phyloP scores from a whole-genome alignment of 2,329 filamentous ascomycete genomes.

The Alternaria hordeiaustralica region DNA sequence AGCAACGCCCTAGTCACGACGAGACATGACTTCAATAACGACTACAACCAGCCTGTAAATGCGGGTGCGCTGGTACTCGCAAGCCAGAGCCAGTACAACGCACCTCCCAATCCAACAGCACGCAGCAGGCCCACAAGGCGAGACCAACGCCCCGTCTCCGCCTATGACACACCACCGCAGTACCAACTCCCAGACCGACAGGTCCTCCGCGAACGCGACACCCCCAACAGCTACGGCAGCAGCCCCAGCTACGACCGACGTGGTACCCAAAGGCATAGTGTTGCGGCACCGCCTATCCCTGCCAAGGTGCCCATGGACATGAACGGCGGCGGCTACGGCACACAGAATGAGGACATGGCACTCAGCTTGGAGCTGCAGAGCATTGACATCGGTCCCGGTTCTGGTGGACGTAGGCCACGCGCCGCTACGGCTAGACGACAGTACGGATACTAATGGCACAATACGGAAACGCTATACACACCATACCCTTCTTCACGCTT shows the following conservation, averaged over 20 bases:
- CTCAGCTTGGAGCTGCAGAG: conserved; percentile 73
- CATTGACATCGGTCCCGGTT: conserved; percentile 53
- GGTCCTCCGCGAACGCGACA: conserved; percentile 46
- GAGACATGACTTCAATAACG: conserved; percentile 33
- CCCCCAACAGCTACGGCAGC: conserved; percentile 40
- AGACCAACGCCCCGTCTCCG: conserved; percentile 22
- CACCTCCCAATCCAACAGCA: conserved; percentile 17
- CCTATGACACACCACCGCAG: conserved; percentile 15
- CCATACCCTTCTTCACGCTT: background rate
- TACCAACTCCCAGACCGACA: conserved; percentile 28
- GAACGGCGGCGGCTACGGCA: conserved; percentile 11
- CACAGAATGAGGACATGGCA: conserved; percentile 53
- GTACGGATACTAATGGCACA: conserved; percentile 17
- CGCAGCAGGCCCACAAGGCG: conserved; percentile 42
- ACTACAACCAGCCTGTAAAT: conserved; percentile 22
- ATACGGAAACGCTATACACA: background rate
- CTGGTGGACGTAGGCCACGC: conserved; percentile 27
- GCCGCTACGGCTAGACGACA: conserved; percentile 15
- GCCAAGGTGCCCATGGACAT: conserved; percentile 69
- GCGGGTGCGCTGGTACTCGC: conserved; percentile 34
- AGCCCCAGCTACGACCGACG: conserved; percentile 34
- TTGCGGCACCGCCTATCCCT: conserved; percentile 65
- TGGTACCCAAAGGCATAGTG: conserved; percentile 25
- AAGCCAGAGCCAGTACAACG: conserved; percentile 22
- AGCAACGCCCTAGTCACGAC: conserved; percentile 41